Base-by-base conservation (phyloP, 495 filamentous ascomycete genomes). In the Tuber brumale region DNA sequence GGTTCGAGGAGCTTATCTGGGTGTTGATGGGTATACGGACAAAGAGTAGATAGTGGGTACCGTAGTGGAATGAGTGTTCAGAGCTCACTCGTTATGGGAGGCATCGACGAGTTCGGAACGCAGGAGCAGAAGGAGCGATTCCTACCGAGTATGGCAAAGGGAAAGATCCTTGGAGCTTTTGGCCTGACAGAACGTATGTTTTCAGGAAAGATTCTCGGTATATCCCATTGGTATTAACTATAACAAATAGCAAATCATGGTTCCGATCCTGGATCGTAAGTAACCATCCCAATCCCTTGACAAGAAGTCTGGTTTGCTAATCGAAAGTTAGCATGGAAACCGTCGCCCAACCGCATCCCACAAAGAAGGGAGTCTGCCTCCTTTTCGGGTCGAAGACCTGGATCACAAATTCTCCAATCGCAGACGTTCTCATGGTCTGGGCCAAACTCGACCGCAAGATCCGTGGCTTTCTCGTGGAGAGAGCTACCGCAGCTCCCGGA, bases 361-460 rank as follows among this genome's bases (percentile, higher is more conserved):
- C 88, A 5, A 96, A 97, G 87, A 91, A 93, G 82, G 94, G 94
- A 6, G 92, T 92, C 81, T 92, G 92, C 73, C 87, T 91, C 46
- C 85, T 99, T 45, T 92, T 89, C 66, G 95, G 95, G 3, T 87
- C 93, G 66, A 99, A 99, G 87, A 98, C 96, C 0, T 99, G 95
- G 95, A 99, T 99, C 81, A 98, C 95, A 69, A 99, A 98, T 86
- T 95, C 92, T 18, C 95, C 95, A 42, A 97, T 98, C 77, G 89
- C 94, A 8, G 95, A 99, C 81, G 85, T 99, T 19, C 85, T 97
- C 73, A 85, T 99, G 72, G 92, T 99, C 12, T 99, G 95, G 95
- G 95, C 95, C 8, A 97, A 97, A 85, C 86, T 96, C 61, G 89
- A 95, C 76, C 94, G 94, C 57, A 97, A 97, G 86, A 98, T 99